A percentile compares a stretch with the other conserved stretches of the same genome.
Evolutionary conservation across 2,329 filamentous ascomycete genomes (phyloP).

Genomic region (Aspergillus fructus): DNA sequence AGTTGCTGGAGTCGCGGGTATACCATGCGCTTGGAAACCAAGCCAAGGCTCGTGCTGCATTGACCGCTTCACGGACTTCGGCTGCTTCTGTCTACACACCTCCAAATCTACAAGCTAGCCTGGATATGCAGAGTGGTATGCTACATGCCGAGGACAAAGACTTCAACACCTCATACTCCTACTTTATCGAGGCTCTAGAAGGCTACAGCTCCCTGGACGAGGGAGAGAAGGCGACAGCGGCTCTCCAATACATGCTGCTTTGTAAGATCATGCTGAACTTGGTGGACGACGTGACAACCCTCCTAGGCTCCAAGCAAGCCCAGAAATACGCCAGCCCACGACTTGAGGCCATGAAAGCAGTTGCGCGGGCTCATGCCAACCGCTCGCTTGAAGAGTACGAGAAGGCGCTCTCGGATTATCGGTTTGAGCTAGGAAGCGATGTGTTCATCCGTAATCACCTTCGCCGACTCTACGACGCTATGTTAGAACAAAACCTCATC

Average conservation of each 20-base stretch:
- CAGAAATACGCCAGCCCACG: slow-evolving; percentile 94
- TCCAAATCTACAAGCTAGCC: slow-evolving; percentile 86
- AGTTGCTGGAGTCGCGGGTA: slow-evolving; percentile 92
- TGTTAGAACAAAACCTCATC: slow-evolving; percentile 99
- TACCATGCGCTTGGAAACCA: slow-evolving; percentile 98
- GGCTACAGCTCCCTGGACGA: slow-evolving; percentile 95
- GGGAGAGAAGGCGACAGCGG: slow-evolving; percentile 83
- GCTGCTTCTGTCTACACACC: slow-evolving; percentile 97
- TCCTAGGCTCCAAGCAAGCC: slow-evolving; percentile 95
- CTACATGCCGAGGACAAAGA: slow-evolving; percentile 97
- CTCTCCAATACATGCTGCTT: slow-evolving; percentile 97
- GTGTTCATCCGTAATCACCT: slow-evolving; percentile 97
- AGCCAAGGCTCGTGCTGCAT: slow-evolving; percentile 87
- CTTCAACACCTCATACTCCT: slow-evolving; percentile 98
- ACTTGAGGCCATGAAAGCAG: slow-evolving; percentile 98
- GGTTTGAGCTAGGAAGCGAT: slow-evolving; percentile 90
- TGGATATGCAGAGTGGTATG: slow-evolving; percentile 99
- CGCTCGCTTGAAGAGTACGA: slow-evolving; percentile 97
- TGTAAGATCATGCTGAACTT: slow-evolving; percentile 99
- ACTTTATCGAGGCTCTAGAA: slow-evolving; percentile 98
- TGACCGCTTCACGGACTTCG: slow-evolving; percentile 91
- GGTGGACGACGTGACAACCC: slow-evolving; percentile 89
- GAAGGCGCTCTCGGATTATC: slow-evolving; percentile 82
- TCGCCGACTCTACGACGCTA: slow-evolving; percentile 91
- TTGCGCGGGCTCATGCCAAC: slow-evolving; percentile 92